Percentiles rank a stretch among this genome's conserved stretches.
Evolutionary conservation across 805 yeast genomes (phyloP).

Genomic region (Ogataea haglerorum): DNA sequence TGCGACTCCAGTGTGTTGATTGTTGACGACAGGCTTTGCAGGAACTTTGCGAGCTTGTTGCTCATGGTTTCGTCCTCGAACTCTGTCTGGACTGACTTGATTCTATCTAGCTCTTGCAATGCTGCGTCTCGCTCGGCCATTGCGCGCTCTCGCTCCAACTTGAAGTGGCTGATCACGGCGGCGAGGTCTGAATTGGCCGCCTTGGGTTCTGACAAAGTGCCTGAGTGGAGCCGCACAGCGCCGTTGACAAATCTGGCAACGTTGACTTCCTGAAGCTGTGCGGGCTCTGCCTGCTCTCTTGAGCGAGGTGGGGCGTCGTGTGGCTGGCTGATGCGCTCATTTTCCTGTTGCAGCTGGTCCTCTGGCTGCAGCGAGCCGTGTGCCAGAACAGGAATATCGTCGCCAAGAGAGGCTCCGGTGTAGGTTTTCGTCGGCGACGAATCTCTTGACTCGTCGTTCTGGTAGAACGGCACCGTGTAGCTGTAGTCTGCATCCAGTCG

Average conservation of each 20-base stretch:
- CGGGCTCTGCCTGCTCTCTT: too few species aligned
- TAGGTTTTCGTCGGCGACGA: neutral
- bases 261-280: neutral
- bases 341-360: too few species aligned
- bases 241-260: neutral
- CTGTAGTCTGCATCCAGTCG: neutral
- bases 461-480: neutral
- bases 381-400: neutral
- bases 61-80: neutral
- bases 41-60: neutral
- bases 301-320: too few species aligned
- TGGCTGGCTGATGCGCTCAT: too few species aligned
- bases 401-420: neutral
- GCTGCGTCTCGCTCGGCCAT: neutral
- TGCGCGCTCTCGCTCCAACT: neutral
- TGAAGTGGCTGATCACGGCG: neutral
- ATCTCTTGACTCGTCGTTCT: constrained; percentile 3
- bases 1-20: neutral
- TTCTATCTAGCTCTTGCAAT: neutral
- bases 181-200: neutral
- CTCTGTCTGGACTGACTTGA: neutral
- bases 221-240: too few species aligned
- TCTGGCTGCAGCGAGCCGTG: neutral
- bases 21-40: neutral
- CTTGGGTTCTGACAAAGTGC: too few species aligned